These are phyloP conservation scores for Stephanodiscus minutulus DNA, from an alignment of 108 stramenopile genomes.

Conservation along the genomic window DNA sequence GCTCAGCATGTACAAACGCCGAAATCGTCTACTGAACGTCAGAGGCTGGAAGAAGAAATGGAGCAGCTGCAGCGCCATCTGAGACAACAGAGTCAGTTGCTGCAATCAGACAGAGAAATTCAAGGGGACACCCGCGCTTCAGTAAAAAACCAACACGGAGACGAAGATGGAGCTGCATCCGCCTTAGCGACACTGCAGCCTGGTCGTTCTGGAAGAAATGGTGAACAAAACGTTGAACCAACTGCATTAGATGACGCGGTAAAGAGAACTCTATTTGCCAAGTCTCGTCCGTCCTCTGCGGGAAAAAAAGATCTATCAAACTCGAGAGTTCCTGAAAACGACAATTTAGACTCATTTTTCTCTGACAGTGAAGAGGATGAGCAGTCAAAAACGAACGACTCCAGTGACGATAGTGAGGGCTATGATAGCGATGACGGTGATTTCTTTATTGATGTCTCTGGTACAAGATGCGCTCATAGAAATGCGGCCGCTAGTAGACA, in stretches of 20 bases:
- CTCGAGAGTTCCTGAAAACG: neutral
- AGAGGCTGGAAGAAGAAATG: slow-evolving; percentile 27
- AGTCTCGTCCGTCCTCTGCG: slow-evolving; percentile 2
- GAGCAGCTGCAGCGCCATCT: slow-evolving; percentile 9
- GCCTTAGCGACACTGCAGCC: neutral
- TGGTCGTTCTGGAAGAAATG: neutral
- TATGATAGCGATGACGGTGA: slow-evolving; percentile 41
- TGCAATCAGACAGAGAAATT: slow-evolving; percentile 1
- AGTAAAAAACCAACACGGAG: neutral
- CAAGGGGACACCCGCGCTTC: neutral
- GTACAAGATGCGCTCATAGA: slow-evolving; percentile 22
- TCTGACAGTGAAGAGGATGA: slow-evolving; percentile 38
- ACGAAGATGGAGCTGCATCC: neutral
- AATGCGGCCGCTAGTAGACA: neutral
- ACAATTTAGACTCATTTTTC: slow-evolving; percentile 44
- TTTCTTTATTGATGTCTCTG: slow-evolving; percentile 36
- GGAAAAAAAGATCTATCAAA: slow-evolving; percentile 14
- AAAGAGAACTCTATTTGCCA: slow-evolving; percentile 30
- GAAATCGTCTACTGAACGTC: slow-evolving; percentile 4
- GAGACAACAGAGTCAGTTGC: slow-evolving; percentile 9
- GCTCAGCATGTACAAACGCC: slow-evolving; percentile 2
- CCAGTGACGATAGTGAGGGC: slow-evolving; percentile 22
- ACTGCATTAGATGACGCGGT: neutral
- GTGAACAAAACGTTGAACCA: neutral
- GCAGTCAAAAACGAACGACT: slow-evolving; percentile 20